These are phyloP conservation scores for Sequoiadendron giganteum DNA, from an alignment of 75 land plant genomes.

Conservation along the genomic window DNA sequence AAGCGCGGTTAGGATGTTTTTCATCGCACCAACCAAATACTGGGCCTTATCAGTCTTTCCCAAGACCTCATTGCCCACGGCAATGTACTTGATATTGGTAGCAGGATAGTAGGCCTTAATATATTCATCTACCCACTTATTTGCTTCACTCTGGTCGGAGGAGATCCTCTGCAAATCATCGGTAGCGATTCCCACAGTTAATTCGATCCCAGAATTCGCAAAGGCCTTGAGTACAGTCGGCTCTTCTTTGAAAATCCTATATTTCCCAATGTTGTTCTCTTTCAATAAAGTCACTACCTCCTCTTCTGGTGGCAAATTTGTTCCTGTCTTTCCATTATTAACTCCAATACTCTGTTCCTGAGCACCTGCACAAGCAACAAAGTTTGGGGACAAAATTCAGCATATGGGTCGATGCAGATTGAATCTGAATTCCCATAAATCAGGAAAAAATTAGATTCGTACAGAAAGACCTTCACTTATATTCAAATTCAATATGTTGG, in stretches of 20 bases:
- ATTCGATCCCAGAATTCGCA: constrained; percentile 31
- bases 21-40: constrained; percentile 12
- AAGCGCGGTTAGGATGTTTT: constrained; percentile 37
- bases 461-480: too few species aligned
- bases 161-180: constrained; percentile 32
- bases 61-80: constrained; percentile 61
- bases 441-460: too few species aligned
- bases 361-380: not conserved
- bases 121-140: constrained; percentile 44
- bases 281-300: constrained; percentile 38
- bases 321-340: constrained; percentile 38
- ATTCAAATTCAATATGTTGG: too few species aligned
- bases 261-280: constrained; percentile 21
- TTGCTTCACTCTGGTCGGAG: constrained; percentile 18
- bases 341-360: constrained; percentile 28
- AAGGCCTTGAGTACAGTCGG: constrained; percentile 45
- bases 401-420: too few species aligned
- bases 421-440: too few species aligned
- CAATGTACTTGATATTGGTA: constrained; percentile 40
- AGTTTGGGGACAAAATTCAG: too few species aligned
- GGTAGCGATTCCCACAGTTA: constrained; percentile 51
- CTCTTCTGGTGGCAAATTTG: constrained; percentile 50
- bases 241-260: constrained; percentile 47
- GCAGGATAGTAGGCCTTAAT: constrained; percentile 28
- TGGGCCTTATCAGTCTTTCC: not conserved